Conservation (phyloP, 2,329 filamentous ascomycete genomes). For the Madurella mycetomatis region DNA sequence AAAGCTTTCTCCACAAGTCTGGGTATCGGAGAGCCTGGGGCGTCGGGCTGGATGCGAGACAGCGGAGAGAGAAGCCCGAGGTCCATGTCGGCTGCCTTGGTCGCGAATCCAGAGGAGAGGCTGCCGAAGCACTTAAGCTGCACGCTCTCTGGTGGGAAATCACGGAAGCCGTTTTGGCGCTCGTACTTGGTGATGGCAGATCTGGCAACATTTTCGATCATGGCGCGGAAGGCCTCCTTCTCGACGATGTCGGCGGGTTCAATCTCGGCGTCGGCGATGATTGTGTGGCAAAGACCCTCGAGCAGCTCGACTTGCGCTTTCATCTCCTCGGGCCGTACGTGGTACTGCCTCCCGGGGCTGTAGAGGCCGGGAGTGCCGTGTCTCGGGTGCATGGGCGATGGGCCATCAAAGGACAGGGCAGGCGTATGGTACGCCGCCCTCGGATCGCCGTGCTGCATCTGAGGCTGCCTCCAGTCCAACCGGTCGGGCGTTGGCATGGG, state of each 20-base stretch:
- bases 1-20: slow-evolving; percentile 71
- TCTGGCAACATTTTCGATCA: slow-evolving; percentile 62
- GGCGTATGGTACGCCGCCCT: slow-evolving; percentile 16
- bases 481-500: slow-evolving; percentile 23
- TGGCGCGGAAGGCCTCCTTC: slow-evolving; percentile 66
- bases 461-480: slow-evolving; percentile 29
- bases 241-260: slow-evolving; percentile 56
- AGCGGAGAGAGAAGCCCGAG: slow-evolving; percentile 67
- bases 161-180: slow-evolving; percentile 32
- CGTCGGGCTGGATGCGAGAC: slow-evolving; percentile 51
- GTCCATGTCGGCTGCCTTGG: slow-evolving; percentile 87
- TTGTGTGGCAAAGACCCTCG: slow-evolving; percentile 43
- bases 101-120: slow-evolving; percentile 78
- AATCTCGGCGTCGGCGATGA: slow-evolving; percentile 60
- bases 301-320: slow-evolving; percentile 46
- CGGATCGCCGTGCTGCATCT: slow-evolving; percentile 10
- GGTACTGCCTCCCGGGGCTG: slow-evolving; percentile 32
- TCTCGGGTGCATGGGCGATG: slow-evolving; percentile 15
- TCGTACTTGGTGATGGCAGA: slow-evolving; percentile 54
- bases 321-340: slow-evolving; percentile 41
- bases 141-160: slow-evolving; percentile 55
- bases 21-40: slow-evolving; percentile 59
- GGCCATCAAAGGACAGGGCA: slow-evolving; percentile 16
- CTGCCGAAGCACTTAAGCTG: slow-evolving; percentile 76
- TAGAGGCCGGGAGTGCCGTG: slow-evolving; percentile 18